Evolutionary conservation across 805 yeast genomes (phyloP).

Genomic region (Tetrapisispora iriomotensis): DNA sequence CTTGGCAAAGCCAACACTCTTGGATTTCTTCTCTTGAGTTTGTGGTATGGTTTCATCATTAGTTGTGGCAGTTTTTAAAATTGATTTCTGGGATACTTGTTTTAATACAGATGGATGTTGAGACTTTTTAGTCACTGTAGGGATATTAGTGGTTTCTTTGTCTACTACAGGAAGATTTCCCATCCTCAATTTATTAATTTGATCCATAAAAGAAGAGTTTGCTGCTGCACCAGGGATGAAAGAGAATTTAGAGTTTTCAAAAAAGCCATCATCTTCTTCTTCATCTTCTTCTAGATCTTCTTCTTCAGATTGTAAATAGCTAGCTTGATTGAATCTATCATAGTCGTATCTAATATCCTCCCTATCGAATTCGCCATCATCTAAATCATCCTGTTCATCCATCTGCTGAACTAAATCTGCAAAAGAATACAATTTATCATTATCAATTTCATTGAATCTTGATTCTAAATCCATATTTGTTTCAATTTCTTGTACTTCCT

Average conservation of each 20-base stretch:
- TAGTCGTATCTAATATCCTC: conserved; percentile 18
- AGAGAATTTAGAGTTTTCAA: conserved; percentile 7
- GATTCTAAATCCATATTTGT: conserved; percentile 1
- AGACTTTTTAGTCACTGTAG: too few species aligned
- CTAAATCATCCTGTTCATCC: conserved; percentile 24
- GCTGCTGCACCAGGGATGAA: conserved; percentile 20
- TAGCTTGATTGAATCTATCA: conserved; percentile 10
- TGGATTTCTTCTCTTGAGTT: conserved; percentile 14
- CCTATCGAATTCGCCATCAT: conserved; percentile 16
- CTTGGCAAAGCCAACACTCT: conserved; percentile 27
- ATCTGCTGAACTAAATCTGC: conserved; percentile 26
- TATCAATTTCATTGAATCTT: conserved; percentile 11
- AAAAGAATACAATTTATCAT: conserved; percentile 24
- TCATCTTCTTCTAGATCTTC: conserved; percentile 16
- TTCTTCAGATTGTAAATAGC: conserved; percentile 6
- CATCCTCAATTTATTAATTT: conserved; percentile 17
- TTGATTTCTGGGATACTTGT: conserved; percentile 8
- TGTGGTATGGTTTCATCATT: neutral
- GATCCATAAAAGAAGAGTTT: conserved; percentile 20
- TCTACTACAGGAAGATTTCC: neutral
- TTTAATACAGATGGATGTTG: neutral
- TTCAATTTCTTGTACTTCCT: neutral
- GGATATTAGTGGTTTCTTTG: neutral
- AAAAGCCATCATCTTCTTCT: conserved; percentile 13
- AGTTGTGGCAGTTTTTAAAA: conserved; percentile 6